phyloP scores from a whole-genome alignment of 208 protist genomes.

The Naegleria lovaniensis region DNA sequence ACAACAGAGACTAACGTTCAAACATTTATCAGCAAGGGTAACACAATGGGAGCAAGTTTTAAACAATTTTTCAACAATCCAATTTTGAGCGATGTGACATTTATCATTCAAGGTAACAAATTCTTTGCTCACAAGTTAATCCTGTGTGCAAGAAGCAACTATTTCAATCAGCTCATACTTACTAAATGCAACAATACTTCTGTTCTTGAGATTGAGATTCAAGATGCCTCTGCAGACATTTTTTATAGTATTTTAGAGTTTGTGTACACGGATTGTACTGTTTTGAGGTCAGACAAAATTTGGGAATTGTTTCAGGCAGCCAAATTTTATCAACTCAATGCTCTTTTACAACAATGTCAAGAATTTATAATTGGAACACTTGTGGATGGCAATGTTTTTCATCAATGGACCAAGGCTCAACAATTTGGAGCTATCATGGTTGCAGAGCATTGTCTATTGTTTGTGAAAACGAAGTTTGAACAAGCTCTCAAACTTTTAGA shows the following conservation, averaged over 20 bases:
- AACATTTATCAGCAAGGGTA: background rate
- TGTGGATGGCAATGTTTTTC: background rate
- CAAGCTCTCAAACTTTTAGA: background rate
- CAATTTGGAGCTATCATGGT: background rate
- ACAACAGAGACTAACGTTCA: background rate
- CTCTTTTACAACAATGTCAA: background rate
- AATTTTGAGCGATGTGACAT: background rate
- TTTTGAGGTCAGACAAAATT: background rate
- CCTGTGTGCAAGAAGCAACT: background rate
- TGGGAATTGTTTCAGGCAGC: slow-evolving; percentile 20
- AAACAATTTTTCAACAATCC: slow-evolving; percentile 23
- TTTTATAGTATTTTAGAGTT: slow-evolving; percentile 10
- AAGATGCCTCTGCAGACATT: slow-evolving; percentile 14
- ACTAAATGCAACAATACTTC: background rate
- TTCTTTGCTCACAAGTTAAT: slow-evolving; percentile 19
- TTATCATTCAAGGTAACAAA: slow-evolving; percentile 14
- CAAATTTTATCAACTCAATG: slow-evolving; percentile 13
- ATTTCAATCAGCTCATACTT: background rate
- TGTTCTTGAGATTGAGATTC: slow-evolving; percentile 14
- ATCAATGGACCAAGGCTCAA: background rate
- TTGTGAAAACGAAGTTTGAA: background rate
- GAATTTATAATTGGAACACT: background rate
- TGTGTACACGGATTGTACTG: background rate
- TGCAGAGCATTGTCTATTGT: background rate
- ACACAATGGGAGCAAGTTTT: background rate